Evolutionary conservation across 2,329 filamentous ascomycete genomes (phyloP), one percentile per base, ranked within the genome.

Genomic region (Phoma sp.): DNA sequence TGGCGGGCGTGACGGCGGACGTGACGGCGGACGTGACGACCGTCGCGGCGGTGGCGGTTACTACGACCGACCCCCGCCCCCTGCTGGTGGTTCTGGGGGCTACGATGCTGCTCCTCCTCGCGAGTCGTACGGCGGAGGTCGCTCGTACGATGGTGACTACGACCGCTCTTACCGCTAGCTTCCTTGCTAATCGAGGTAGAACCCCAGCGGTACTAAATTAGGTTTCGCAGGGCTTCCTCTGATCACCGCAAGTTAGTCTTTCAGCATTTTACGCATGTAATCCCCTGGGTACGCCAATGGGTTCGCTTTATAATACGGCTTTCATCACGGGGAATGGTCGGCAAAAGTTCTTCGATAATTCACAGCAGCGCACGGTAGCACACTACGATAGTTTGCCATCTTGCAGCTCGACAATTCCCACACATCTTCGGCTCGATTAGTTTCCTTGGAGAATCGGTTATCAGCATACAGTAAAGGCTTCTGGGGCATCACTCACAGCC

Each of bases 31-130:
- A 59, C 80, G 82, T 47, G 77, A 78, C 54, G 61, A 62, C 30
- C 57, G 66, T 37, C 81, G 82, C 49, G 77, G 86, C 60, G 83
- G 86, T 58, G 75, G 80, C 55, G 76, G 78, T 57, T 83, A 83
- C 70, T 83, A 83, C 62, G 80, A 82, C 61, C 80, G 80, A 65
- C 80, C 83, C 64, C 72, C 74, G 57, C 70, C 70, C 23, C 64
- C 71, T 39, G 63, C 69, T 33, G 60, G 57, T 40, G 61, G 69
- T 49, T 58, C 54, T 18, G 63, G 62, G 38, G 65, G 70, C 39
- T 74, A 75, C 53, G 66, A 71, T 47, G 68, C 71, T 53, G 63
- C 74, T 62, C 67, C 70, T 64, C 72, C 72, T 58, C 68, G 69
- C 59, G 73, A 75, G 25, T 61, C 71, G 50, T 75, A 75, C 61